phyloP scores from a whole-genome alignment of 805 yeast species.

The Wickerhamiella azymoides region DNA sequence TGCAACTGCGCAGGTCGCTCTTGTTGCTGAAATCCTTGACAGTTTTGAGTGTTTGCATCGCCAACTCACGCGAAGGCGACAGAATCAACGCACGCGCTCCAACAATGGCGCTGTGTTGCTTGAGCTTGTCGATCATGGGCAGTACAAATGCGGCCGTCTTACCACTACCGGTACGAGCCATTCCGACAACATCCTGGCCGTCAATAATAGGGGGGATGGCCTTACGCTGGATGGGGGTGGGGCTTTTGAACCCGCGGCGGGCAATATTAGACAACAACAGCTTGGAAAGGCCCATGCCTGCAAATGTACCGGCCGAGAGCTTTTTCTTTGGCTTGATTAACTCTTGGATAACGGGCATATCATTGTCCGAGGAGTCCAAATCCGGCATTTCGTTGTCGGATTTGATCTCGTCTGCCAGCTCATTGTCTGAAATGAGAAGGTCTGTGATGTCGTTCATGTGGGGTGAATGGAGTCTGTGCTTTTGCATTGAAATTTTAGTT shows the following conservation, averaged over 20 bases:
- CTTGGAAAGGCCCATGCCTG: slow-evolving; percentile 78
- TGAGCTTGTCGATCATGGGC: slow-evolving; percentile 78
- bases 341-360: slow-evolving; percentile 21
- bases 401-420: slow-evolving; percentile 8
- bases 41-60: slow-evolving; percentile 79
- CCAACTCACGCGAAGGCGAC: slow-evolving; percentile 94
- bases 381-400: slow-evolving; percentile 24
- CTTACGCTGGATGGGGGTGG: slow-evolving; percentile 96
- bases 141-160: slow-evolving; percentile 93
- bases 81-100: slow-evolving; percentile 82
- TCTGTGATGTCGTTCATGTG: slow-evolving; percentile 7
- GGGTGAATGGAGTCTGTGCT: no score
- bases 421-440: slow-evolving; percentile 12
- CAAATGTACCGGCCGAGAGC: slow-evolving; percentile 52
- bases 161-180: slow-evolving; percentile 99
- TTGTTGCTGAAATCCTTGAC: slow-evolving; percentile 79
- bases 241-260: slow-evolving; percentile 81
- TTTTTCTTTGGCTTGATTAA: slow-evolving; percentile 16
- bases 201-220: slow-evolving; percentile 83
- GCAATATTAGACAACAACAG: slow-evolving; percentile 52
- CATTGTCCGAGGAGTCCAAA: slow-evolving; percentile 33
- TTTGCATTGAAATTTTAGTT: background rate
- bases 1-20: slow-evolving; percentile 63
- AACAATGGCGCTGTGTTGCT: slow-evolving; percentile 68
- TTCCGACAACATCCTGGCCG: slow-evolving; percentile 89